Conservation (phyloP, 1,284 basidiomycete species). For the Apiotrichum veenhuisii region DNA sequence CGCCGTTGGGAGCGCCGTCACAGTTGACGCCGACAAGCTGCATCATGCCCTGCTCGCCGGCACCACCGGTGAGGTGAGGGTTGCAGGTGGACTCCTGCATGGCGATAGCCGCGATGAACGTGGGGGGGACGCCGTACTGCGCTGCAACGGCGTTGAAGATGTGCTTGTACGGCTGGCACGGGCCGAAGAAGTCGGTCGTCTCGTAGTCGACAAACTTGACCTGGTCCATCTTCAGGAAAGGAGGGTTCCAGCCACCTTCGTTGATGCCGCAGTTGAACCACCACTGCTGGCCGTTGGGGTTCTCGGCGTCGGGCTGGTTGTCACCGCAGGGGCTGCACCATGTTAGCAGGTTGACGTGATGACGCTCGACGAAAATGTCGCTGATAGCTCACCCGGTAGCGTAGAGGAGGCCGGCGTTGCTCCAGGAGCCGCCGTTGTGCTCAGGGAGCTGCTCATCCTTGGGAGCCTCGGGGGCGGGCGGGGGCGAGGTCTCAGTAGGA, state of each 20-base stretch:
- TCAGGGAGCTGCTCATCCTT: background rate
- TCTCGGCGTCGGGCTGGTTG: constrained; percentile 35
- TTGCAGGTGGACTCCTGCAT: constrained; percentile 77
- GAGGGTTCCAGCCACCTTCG: constrained; percentile 43
- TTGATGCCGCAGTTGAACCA: constrained; percentile 75
- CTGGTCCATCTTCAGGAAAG: constrained; percentile 56
- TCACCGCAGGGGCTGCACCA: constrained; percentile 34
- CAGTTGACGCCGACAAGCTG: constrained; percentile 80
- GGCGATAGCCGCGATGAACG: constrained; percentile 76
- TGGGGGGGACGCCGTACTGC: constrained; percentile 46
- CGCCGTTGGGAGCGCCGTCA: constrained; percentile 57
- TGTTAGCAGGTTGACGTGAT: no score
- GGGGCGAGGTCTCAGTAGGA: background rate
- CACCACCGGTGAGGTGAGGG: constrained; percentile 63
- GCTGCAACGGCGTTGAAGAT: constrained; percentile 62
- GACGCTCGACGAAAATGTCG: no score
- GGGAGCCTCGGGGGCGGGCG: background rate
- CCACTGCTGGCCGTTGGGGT: constrained; percentile 69
- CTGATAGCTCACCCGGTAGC: background rate
- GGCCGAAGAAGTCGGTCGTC: constrained; percentile 59
- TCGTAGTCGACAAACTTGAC: constrained; percentile 56
- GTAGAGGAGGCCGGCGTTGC: background rate
- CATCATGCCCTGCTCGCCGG: constrained; percentile 77
- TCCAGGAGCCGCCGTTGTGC: background rate
- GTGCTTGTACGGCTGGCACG: constrained; percentile 59